Evolutionary conservation across 768 basidiomycete species (phyloP).

Genomic region (Leucocoprinus sp.): DNA sequence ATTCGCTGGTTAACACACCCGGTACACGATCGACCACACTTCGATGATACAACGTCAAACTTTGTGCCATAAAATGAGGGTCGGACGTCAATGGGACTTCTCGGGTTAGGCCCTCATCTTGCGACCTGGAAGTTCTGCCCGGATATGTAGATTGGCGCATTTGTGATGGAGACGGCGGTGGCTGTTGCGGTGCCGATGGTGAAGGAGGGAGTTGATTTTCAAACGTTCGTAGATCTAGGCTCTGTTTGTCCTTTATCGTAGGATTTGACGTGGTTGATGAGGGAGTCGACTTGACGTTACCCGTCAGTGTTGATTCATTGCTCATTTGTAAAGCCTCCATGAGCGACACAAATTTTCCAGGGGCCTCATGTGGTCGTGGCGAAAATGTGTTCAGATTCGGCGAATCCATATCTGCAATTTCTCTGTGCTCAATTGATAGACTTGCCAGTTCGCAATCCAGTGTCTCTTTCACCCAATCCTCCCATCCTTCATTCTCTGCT

Average conservation of each 20-base stretch:
- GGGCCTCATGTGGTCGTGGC: slow-evolving; percentile 35
- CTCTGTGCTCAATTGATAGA: background rate
- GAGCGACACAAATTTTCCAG: slow-evolving; percentile 30
- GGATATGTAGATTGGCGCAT: slow-evolving; percentile 1
- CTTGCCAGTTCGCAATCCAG: background rate
- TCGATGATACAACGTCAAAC: slow-evolving; percentile 56
- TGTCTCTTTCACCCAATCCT: slow-evolving; percentile 42
- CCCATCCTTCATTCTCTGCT: slow-evolving; percentile 50
- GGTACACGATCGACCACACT: slow-evolving; percentile 43
- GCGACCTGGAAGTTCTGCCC: slow-evolving; percentile 37
- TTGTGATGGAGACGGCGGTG: background rate
- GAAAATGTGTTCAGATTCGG: slow-evolving; percentile 45
- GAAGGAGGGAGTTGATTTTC: slow-evolving; percentile 15
- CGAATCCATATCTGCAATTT: slow-evolving; percentile 20
- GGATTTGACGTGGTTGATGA: slow-evolving; percentile 9
- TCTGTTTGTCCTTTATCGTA: slow-evolving; percentile 10
- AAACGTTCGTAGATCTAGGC: slow-evolving; percentile 18
- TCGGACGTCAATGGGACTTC: slow-evolving; percentile 61
- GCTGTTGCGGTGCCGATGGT: background rate
- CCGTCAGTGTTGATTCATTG: slow-evolving; percentile 5
- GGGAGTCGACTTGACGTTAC: background rate
- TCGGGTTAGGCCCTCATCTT: slow-evolving; percentile 59
- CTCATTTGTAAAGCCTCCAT: slow-evolving; percentile 31
- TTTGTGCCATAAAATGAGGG: slow-evolving; percentile 49
- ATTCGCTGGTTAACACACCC: slow-evolving; percentile 41